Base-by-base conservation (phyloP, 495 filamentous ascomycete species). In the Podospora anserina region DNA sequence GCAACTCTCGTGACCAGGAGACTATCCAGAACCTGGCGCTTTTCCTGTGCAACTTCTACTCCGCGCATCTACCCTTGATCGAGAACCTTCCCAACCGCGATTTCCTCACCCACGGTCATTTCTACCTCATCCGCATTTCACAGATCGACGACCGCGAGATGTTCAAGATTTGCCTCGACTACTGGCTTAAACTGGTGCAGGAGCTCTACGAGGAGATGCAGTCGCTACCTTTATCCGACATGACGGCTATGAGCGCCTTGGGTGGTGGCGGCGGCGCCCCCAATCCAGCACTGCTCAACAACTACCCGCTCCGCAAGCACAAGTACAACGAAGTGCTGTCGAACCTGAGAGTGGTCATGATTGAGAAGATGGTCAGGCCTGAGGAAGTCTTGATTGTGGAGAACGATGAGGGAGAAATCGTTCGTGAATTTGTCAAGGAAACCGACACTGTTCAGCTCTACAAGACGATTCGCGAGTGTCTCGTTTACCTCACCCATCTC, bases 201-300 rank as follows among this genome's bases (percentile, higher is more conserved):
- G 96, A 98, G 78, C 85, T 99, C 4, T 99, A 97, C 73, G 96
- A 99, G 78, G 96, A 98, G 82, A 97, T 98, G 94, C 96, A 98
- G 76, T 84, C 90, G 30, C 85, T 97, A 4, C 96, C 95, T 1
- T 90, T 97, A 61, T 92, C 90, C 16, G 96, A 99, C 69, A 85
- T 95, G 67, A 97, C 93, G 69, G 89, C 89, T 27, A 81, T 91
- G 59, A 88, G 87, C 68, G 76, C 92, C 56, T 81, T 89, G 18
- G 92, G 92, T 68, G 88, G 90, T 34, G 80, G 80, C 56, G 80
- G 80, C 56, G 94, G 93, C 32, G 94, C 94, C 0, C 89, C 92
- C 53, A 91, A 97, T 78, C 94, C 95, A 2, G 87, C 80, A 54
- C 82, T 94, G 13, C 83, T 98, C 62, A 88, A 86, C 69, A 94